These are phyloP conservation scores for Paecilomyces dactylethromorphus DNA, from an alignment of 2,329 filamentous ascomycete species.

Conservation along the genomic window DNA sequence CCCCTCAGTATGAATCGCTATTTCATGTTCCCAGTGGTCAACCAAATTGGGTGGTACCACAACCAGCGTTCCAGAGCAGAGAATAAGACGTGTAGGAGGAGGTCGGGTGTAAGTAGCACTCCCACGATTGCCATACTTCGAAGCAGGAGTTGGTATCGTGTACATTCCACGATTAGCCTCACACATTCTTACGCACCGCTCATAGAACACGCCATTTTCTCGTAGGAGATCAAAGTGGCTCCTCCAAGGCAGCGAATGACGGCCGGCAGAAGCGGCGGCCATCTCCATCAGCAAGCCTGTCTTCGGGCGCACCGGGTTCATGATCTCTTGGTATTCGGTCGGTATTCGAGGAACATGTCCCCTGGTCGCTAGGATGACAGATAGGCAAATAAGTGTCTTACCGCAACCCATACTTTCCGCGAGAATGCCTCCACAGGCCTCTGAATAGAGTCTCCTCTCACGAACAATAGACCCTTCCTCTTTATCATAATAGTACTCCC, in stretches of 20 bases:
- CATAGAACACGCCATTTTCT: constrained; percentile 45
- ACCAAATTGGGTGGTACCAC: constrained; percentile 79
- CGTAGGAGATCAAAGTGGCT: constrained; percentile 52
- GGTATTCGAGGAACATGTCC: constrained; percentile 62
- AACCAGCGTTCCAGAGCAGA: constrained; percentile 66
- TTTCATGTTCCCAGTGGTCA: constrained; percentile 77
- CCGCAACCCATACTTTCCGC: constrained; percentile 53
- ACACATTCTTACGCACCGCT: constrained; percentile 51
- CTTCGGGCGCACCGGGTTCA: constrained; percentile 35
- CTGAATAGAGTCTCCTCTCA: constrained; percentile 67
- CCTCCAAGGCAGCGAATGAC: constrained; percentile 65
- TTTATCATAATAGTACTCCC: constrained; percentile 63
- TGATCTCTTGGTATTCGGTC: constrained; percentile 47
- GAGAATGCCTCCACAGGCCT: constrained; percentile 62
- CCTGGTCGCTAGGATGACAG: constrained; percentile 68
- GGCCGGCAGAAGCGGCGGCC: constrained; percentile 63
- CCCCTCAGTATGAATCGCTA: constrained; percentile 65
- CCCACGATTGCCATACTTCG: constrained; percentile 33
- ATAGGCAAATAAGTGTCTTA: constrained; percentile 82
- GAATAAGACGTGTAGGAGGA: constrained; percentile 45
- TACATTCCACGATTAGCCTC: constrained; percentile 55
- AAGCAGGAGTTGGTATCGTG: constrained; percentile 42
- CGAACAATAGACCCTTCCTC: constrained; percentile 56
- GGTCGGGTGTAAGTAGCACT: constrained; percentile 33
- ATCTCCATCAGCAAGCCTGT: constrained; percentile 66